These are phyloP conservation scores for Ceratonia siliqua DNA, from an alignment of 306 rosid species.

Conservation along the genomic window DNA sequence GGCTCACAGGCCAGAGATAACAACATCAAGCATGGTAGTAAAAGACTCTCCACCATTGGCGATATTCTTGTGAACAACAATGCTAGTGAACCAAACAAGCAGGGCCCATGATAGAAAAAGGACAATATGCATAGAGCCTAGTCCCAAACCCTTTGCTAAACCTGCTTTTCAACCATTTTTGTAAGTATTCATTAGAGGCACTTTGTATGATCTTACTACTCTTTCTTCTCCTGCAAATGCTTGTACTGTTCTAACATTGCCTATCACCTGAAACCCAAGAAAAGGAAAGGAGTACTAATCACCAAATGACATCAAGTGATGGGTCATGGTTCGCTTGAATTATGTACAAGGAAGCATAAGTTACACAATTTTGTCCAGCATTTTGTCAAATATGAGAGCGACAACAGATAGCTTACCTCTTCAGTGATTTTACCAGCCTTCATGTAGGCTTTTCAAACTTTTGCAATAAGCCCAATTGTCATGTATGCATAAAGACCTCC, in stretches of 20 bases:
- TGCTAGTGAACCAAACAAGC: conserved; percentile 86
- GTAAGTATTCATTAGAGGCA: conserved; percentile 64
- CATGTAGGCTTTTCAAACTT: conserved; percentile 74
- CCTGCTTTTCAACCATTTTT: conserved; percentile 74
- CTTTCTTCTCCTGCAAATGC: conserved; percentile 89
- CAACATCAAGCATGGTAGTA: conserved; percentile 95
- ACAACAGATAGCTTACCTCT: conserved; percentile 52
- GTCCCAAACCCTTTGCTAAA: conserved; percentile 84
- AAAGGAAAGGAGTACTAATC: background rate
- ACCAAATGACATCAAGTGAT: background rate
- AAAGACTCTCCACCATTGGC: conserved; percentile 90
- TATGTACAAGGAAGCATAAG: background rate
- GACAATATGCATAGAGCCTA: conserved; percentile 81
- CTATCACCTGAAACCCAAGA: conserved; percentile 55
- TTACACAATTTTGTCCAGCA: background rate
- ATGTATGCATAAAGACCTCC: conserved; percentile 84
- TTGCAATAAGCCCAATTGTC: conserved; percentile 72
- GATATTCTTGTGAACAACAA: conserved; percentile 79
- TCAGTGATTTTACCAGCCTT: conserved; percentile 90
- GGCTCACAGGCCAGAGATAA: conserved; percentile 89
- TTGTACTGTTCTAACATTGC: conserved; percentile 89
- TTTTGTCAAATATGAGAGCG: background rate
- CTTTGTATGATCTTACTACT: conserved; percentile 71
- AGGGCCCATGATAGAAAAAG: conserved; percentile 90
- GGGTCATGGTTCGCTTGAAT: background rate